Percentiles rank a stretch among this genome's conserved stretches.
Conservation (phyloP, 805 yeast genomes). For the Myxozyma neotropica region DNA sequence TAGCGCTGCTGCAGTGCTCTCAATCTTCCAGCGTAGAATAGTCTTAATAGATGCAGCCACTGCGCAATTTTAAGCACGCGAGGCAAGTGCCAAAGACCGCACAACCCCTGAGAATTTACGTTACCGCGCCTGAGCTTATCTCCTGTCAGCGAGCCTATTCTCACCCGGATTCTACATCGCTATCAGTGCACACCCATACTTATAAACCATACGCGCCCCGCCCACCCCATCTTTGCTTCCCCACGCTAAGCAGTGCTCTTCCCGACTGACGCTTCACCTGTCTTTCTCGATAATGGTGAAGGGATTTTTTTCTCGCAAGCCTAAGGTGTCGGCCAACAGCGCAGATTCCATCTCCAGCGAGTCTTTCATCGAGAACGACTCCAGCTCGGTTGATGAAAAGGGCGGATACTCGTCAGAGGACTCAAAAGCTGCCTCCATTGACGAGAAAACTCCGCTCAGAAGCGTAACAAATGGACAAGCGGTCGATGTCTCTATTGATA, state of each 20-base stretch:
- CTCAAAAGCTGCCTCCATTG: neutral
- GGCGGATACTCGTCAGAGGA: neutral
- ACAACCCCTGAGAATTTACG: neutral
- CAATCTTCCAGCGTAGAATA: too few species aligned
- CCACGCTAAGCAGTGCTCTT: neutral
- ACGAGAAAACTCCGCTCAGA: constrained; percentile 23
- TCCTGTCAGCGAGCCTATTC: too few species aligned
- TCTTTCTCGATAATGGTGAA: neutral
- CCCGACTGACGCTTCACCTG: neutral
- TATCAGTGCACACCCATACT: too few species aligned
- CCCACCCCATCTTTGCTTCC: neutral
- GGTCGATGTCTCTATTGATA: neutral
- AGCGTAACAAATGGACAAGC: constrained; percentile 10
- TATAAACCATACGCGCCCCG: neutral
- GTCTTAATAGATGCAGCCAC: neutral
- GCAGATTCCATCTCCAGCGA: neutral
- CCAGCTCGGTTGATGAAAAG: constrained; percentile 14
- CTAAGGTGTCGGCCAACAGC: neutral
- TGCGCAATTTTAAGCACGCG: neutral
- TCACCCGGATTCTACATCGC: too few species aligned
- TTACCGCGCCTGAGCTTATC: too few species aligned
- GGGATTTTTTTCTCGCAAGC: neutral
- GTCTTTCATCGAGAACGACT: neutral
- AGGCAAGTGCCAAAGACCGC: neutral
- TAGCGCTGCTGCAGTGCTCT: too few species aligned